Conservation (phyloP, 768 basidiomycete genomes). For the Cubamyces sp. region DNA sequence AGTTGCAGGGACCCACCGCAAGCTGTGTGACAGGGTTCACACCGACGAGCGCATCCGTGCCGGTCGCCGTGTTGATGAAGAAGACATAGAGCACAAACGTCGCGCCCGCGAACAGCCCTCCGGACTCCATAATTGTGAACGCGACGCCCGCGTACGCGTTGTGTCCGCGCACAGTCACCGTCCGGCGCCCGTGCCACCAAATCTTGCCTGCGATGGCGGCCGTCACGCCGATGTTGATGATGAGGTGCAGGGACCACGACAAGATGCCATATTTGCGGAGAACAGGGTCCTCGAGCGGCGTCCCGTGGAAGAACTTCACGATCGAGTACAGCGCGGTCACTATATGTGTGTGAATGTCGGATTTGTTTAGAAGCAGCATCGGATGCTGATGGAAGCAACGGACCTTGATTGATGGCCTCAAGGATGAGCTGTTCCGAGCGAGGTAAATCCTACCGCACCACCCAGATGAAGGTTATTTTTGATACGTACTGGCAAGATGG, state of each 20-base stretch:
- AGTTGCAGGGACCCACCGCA: background rate
- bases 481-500: conserved; percentile 1
- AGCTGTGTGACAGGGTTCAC: conserved; percentile 8
- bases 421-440: background rate
- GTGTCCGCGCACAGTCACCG: background rate
- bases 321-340: background rate
- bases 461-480: background rate
- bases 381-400: background rate
- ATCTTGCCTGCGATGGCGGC: conserved; percentile 2
- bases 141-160: conserved; percentile 7
- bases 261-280: background rate
- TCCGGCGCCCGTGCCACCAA: conserved; percentile 2
- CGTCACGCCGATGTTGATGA: conserved; percentile 12
- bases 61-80: conserved; percentile 5
- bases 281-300: background rate
- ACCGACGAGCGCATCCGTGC: conserved; percentile 6
- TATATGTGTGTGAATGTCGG: background rate
- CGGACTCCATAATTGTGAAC: conserved; percentile 14
- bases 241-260: conserved; percentile 5
- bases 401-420: background rate
- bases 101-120: conserved; percentile 9
- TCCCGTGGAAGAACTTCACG: background rate
- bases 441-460: background rate
- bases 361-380: background rate
- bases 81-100: conserved; percentile 8